Evolutionary conservation across 225 moss, liverwort and hornwort species (phyloP), one percentile per base, ranked within the genome.

Genomic region (Marchantia polymorpha): DNA sequence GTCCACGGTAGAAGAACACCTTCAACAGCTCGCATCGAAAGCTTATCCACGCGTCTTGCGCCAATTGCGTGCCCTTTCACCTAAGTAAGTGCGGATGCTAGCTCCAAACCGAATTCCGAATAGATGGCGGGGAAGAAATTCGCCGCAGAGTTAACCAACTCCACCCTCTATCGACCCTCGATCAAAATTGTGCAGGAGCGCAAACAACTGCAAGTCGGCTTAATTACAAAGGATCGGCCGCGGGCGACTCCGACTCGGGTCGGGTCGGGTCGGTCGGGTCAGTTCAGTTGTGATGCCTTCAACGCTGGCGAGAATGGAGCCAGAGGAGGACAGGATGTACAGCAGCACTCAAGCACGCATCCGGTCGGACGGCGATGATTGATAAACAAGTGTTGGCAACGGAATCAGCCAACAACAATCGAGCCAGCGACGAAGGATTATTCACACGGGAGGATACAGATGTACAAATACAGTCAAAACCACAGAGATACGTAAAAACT

Each of bases 341-440:
- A 73, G 25, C n/a, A n/a, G n/a, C 51, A 53, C 50, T 12, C 51
- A 52, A 25, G 23, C 73, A 73, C n/a, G 52, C 73, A 52, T 7
- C 25, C 51, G 9, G 23, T 25, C 58, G 75, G 56, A 75, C 55
- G 56, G 75, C 72, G 29, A 75, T 60, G 75, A 75, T 39, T 52
- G 73, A 73, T 17, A 25, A n/a, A 53, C 17, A 12, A 53, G 26
- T 25, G 69, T 73, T 73, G 73, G 8, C 73, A 23, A 23, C 23
- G 25, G 23, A 73, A 52, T 52, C 69, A 15, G 16, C 73, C 52
- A 52, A 73, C 10, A 72, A 25, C 51, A 22, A 73, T 53, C 52
- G 73, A 73, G 23, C 73, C 52, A 52, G 52, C 52, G 13, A 73
- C 51, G 73, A n/a, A n/a, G n/a, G 25, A 75, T 75, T 75, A 75